phyloP scores from a whole-genome alignment of 306 rosid genomes.

The Spatholobus suberectus region DNA sequence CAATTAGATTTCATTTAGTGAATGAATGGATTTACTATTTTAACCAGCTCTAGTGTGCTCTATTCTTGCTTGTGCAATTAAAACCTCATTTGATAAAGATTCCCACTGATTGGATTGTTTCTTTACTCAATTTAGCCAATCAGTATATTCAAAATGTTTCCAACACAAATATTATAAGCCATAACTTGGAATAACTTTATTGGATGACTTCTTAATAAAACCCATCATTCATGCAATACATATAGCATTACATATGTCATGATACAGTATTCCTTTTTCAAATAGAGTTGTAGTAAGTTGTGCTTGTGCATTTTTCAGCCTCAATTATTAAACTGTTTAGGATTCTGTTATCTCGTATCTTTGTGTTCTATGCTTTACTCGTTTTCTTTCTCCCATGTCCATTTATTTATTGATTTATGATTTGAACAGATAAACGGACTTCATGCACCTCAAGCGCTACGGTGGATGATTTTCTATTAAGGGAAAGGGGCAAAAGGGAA shows the following conservation, averaged over 20 bases:
- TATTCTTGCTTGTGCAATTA: neutral
- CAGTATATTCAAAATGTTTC: neutral
- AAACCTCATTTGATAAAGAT: neutral
- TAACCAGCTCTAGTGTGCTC: neutral
- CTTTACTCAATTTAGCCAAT: neutral
- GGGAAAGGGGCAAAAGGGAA: conserved; percentile 60
- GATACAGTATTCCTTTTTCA: neutral
- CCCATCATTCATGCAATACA: neutral
- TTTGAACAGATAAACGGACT: conserved; percentile 52
- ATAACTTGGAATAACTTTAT: neutral
- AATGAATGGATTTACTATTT: neutral
- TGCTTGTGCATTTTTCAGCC: neutral
- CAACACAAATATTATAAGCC: neutral
- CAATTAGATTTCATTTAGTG: neutral
- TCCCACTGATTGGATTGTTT: neutral
- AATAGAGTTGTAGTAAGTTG: neutral
- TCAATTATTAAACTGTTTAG: neutral
- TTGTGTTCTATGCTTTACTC: neutral
- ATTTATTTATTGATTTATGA: neutral
- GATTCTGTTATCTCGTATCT: neutral
- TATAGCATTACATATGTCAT: neutral
- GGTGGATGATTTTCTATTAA: conserved; percentile 41
- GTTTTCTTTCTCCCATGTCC: neutral
- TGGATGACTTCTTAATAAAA: neutral
- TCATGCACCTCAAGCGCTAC: conserved; percentile 48